Base-by-base conservation (phyloP, 176 grass and related monocot genomes). In the Oryza glaberrima region DNA sequence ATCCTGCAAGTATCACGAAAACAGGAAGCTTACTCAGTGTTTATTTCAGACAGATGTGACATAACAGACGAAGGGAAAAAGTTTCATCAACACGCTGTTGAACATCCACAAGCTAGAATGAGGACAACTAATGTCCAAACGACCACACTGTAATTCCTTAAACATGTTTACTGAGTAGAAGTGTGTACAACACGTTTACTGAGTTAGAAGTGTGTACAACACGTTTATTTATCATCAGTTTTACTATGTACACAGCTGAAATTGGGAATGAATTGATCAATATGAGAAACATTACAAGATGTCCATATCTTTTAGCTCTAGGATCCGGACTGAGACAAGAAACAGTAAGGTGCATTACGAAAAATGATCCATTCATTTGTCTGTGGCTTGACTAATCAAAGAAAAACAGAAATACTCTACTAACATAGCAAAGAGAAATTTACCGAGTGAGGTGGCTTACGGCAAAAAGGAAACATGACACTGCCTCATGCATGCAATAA, bases 1-100 rank as follows among this genome's bases (percentile, higher is more conserved):
- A 83, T 99, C 97, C 97, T 99, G 73, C 75, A 88, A 83, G 69
- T 11, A 75, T 84, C 19, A 32, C 22, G 7, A 51, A 60, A 67
- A 48, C n/a, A n/a, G 0, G 17, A 78, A 28, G 9, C 22, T 22
- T 5, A 74, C 8, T 79, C 63, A 70, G 49, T 77, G 9, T 36
- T 44, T 68, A 10, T 81, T 67, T 88, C 65, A 28, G 3, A 58
- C 8, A 81, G 7, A 52, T 82, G 66, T 43, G 19, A 11, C 72
- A 45, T 67, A 67, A 46, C 26, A 73, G 58, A 70, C 20, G 11
- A 13, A 72, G 32, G 15, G 44, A 20, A 9, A 30, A 69, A 77
- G 14, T 43, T 77, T 22, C 69, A 20, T 41, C n/a, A 77, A 84
- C 64, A 58, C 20, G 64, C 16, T 32, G 28, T 26, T 35, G 26